Base-by-base conservation (phyloP, 2,329 filamentous ascomycete genomes). In the Coleophoma cylindrospora region DNA sequence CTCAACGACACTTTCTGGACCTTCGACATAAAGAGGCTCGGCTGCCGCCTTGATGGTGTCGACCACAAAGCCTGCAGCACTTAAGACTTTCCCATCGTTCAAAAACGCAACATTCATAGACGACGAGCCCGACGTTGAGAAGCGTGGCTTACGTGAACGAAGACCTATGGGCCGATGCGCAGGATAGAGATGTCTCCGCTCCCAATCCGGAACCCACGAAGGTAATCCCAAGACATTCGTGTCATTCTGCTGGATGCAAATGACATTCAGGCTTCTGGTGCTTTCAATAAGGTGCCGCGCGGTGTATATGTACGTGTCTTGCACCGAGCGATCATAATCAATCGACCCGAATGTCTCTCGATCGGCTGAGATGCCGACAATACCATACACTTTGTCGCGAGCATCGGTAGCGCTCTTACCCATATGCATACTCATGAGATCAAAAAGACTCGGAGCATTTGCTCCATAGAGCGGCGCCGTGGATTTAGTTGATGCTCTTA, bases 361-460 rank as follows among this genome's bases (percentile, higher is more conserved):
- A 19, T 48, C 45, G 3, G 41, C 19, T 22, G 49, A 51, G 9
- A 54, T 48, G 34, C 52, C 52, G 13, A 54, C 44, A 12, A 54
- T 32, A n/a, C 49, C 49, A 41, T 54, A 54, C 14, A 54, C 49
- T 34, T 54, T 54, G 32, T 54, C 52, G 13, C 21, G 14, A 12
- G 47, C 33, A 33, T 47, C 40, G 6, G 43, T 47, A 2, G 52
- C 49, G 21, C 27, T 14, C 37, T 54, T 54, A 13, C 49, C 44
- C 52, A 51, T 38, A 46, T 52, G 41, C 15, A 50, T 12, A 12
- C 8, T 6, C 38, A 40, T 12, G 13, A 40, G 13, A 11, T 48
- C 52, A 4, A 45, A 32, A 7, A 54, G 36, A 38, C 46, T 19
- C 7, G 49, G 49, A 6, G 43, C 32, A 11, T 12, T 36, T 11